These are phyloP conservation scores for Lactarius vividus DNA, from an alignment of 768 basidiomycete species.

Conservation along the genomic window DNA sequence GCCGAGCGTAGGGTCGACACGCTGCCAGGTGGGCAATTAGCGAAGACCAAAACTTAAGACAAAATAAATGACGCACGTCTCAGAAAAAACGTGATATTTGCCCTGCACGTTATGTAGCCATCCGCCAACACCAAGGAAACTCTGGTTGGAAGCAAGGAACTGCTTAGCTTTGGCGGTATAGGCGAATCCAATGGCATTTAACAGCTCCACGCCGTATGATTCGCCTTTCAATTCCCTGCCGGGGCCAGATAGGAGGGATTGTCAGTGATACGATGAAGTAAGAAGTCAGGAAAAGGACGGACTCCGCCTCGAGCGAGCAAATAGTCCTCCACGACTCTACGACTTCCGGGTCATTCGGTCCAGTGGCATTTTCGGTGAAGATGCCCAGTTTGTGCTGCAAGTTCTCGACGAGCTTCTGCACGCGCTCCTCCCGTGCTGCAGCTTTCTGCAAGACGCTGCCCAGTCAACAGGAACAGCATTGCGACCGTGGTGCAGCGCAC, in stretches of 20 bases:
- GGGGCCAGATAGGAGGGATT: background rate
- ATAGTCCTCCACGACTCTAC: slow-evolving; percentile 72
- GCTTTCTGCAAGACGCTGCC: slow-evolving; percentile 56
- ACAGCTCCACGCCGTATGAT: slow-evolving; percentile 82
- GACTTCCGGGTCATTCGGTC: slow-evolving; percentile 67
- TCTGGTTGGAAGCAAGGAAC: slow-evolving; percentile 67
- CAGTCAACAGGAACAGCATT: slow-evolving; percentile 13
- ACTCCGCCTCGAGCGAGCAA: slow-evolving; percentile 81
- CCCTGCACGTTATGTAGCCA: slow-evolving; percentile 93
- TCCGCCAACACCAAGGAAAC: slow-evolving; percentile 79
- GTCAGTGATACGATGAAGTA: background rate
- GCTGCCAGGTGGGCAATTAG: slow-evolving; percentile 38
- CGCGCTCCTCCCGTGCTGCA: slow-evolving; percentile 70
- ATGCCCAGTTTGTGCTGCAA: slow-evolving; percentile 81
- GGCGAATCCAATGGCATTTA: slow-evolving; percentile 84
- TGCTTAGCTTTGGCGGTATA: slow-evolving; percentile 83
- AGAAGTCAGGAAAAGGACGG: slow-evolving; percentile 33
- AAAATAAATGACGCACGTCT: slow-evolving; percentile 62
- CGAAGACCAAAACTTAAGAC: background rate
- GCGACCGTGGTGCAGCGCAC: slow-evolving; percentile 38
- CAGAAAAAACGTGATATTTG: slow-evolving; percentile 91
- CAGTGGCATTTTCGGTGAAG: slow-evolving; percentile 79
- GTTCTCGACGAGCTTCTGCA: slow-evolving; percentile 73
- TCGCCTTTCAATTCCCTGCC: slow-evolving; percentile 76
- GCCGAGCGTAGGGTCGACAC: slow-evolving; percentile 85